Evolutionary conservation across 257 asterid species (phyloP), one percentile per base, ranked within the genome.

Genomic region (Pogostemon cablin): DNA sequence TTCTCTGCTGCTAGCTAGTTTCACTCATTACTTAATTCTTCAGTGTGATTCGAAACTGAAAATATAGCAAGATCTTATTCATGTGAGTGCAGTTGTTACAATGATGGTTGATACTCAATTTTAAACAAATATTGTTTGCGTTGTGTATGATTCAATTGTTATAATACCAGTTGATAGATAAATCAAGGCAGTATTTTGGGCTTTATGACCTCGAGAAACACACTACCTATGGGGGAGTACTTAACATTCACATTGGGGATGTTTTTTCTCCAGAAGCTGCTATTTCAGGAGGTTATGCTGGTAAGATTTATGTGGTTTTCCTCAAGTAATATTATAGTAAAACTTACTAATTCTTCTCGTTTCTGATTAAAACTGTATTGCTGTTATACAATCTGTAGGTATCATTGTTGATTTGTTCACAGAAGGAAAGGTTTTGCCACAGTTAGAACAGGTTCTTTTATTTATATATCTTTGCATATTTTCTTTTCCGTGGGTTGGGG

Each of bases 221-320:
- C 38, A 86, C 71, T 63, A 53, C n/a, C 38, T 82, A 76, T 7
- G 93, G 91, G 3, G 95, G 96, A 49, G 78, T 79, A 17, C 89
- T 90, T 68, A 84, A 82, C 11, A 75, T 90, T 75, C 82, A 73
- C 73, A 79, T 86, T 58, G 97, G 96, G 71, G 97, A 88, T 73
- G 97, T 78, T 32, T 78, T 90, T 76, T 85, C 97, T 79, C 83
- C 91, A 32, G 81, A 86, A 69, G 86, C 84, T 73, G 60, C 86
- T 74, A 70, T 82, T 69, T 81, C 85, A 72, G 93, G 96, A 70
- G 95, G 96, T 80, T 90, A 86, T 76, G 88, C 95, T 9, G 96
- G 95, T 87, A 75, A 59, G 32, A 11, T n/a, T 34, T 69, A 12
- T 25, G 39, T 15, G 12, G 53, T 56, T 25, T 25, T 25, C 32